Evolutionary conservation across 1,284 basidiomycete genomes (phyloP).

Genomic region (Volvariella volvacea): DNA sequence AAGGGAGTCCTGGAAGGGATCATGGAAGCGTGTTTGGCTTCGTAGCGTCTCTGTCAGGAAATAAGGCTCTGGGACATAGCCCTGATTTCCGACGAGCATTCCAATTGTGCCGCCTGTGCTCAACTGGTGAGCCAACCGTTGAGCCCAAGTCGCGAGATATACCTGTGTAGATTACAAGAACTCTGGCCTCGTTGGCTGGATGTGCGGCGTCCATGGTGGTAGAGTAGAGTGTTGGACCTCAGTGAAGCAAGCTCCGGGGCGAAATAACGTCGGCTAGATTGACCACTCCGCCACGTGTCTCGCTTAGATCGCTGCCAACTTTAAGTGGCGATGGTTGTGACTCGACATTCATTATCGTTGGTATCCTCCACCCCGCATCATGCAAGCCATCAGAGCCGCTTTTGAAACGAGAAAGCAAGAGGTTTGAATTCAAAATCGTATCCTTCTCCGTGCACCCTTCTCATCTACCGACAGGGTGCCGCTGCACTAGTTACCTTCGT

Average conservation of each 20-base stretch:
- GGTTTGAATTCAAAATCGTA: constrained; percentile 28
- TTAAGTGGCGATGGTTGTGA: too few species aligned
- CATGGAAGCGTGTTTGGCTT: constrained; percentile 80
- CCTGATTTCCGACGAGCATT: constrained; percentile 74
- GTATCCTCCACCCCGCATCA: constrained; percentile 29
- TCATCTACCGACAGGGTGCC: constrained; percentile 35
- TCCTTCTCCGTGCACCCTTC: neutral
- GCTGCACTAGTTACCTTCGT: constrained; percentile 85
- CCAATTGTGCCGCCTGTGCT: constrained; percentile 77
- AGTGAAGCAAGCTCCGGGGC: constrained; percentile 1
- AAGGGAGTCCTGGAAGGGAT: constrained; percentile 74
- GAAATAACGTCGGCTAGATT: neutral
- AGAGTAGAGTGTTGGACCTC: neutral
- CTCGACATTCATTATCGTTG: neutral
- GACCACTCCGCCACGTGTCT: constrained; percentile 11
- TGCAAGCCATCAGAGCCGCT: constrained; percentile 73
- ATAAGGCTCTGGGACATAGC: constrained; percentile 84
- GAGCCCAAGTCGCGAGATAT: constrained; percentile 4
- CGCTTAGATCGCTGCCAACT: constrained; percentile 12
- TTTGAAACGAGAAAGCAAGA: constrained; percentile 68
- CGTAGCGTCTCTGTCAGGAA: constrained; percentile 80
- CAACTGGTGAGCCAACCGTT: constrained; percentile 4
- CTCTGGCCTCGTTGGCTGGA: constrained; percentile 63
- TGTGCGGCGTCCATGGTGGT: constrained; percentile 39
- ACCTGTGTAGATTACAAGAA: constrained; percentile 74